phyloP scores from a whole-genome alignment of 768 basidiomycete genomes.

The Boletales sp. region DNA sequence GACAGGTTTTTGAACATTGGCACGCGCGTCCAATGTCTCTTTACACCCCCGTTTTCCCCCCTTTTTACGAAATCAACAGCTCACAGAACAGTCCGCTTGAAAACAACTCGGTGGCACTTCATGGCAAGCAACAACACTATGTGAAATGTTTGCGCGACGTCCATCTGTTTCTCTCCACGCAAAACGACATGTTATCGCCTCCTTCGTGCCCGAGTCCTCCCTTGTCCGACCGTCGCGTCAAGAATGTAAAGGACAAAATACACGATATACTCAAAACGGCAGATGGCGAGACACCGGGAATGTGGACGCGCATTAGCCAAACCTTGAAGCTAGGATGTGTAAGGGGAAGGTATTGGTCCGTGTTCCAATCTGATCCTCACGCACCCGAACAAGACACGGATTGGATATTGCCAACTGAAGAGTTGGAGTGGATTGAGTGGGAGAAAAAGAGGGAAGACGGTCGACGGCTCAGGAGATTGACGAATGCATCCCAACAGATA shows the following conservation, averaged over 20 bases:
- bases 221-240: conserved; percentile 23
- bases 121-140: conserved; percentile 16
- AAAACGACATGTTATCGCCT: conserved; percentile 31
- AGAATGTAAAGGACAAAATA: conserved; percentile 33
- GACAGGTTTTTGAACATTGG: background rate
- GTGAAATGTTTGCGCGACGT: conserved; percentile 28
- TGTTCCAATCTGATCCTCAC: conserved; percentile 19
- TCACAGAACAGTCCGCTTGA: conserved; percentile 7
- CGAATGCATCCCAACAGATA: conserved; percentile 8
- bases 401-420: conserved; percentile 42
- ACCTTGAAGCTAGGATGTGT: conserved; percentile 40
- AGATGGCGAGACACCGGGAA: conserved; percentile 39
- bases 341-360: conserved; percentile 31
- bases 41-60: conserved; percentile 33
- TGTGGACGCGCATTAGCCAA: conserved; percentile 43
- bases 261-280: conserved; percentile 33
- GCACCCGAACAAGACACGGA: conserved; percentile 22
- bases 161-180: conserved; percentile 31
- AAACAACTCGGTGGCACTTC: background rate
- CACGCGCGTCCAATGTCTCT: conserved; percentile 25
- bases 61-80: conserved; percentile 9
- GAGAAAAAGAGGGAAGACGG: conserved; percentile 32
- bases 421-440: conserved; percentile 47
- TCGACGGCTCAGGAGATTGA: conserved; percentile 16
- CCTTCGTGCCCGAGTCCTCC: conserved; percentile 35